Conservation (phyloP, 352 stramenopile species). For the Phytophthora colocasiae region DNA sequence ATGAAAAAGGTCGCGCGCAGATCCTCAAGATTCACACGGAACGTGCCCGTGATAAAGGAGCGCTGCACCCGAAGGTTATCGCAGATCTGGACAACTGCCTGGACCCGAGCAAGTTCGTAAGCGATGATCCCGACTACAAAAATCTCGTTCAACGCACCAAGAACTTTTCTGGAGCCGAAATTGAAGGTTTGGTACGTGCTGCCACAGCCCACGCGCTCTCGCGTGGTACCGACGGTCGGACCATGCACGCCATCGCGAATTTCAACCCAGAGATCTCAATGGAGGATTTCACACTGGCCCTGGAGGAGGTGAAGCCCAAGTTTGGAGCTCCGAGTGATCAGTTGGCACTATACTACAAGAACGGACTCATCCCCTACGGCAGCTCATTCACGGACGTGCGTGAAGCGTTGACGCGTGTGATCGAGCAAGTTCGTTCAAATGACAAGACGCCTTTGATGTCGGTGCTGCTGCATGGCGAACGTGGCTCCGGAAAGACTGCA, state of each 20-base stretch:
- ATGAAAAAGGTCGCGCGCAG: conserved; percentile 95
- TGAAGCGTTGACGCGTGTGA: conserved; percentile 91
- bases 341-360: conserved; percentile 94
- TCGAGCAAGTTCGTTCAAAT: conserved; percentile 95
- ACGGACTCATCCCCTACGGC: conserved; percentile 97
- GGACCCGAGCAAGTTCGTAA: conserved; percentile 67
- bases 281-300: conserved; percentile 95
- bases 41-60: conserved; percentile 77
- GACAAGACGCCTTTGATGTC: conserved; percentile 97
- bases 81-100: conserved; percentile 80
- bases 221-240: conserved; percentile 83
- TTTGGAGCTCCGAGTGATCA: conserved; percentile 97
- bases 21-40: conserved; percentile 99
- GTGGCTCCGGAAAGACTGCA: conserved; percentile 97
- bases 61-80: conserved; percentile 73
- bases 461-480: conserved; percentile 95
- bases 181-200: conserved; percentile 98
- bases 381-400: conserved; percentile 94
- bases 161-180: conserved; percentile 99
- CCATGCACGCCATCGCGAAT: conserved; percentile 81
- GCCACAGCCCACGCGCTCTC: conserved; percentile 89
- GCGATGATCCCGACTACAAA: conserved; percentile 76
- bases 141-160: conserved; percentile 97
- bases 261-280: conserved; percentile 85
- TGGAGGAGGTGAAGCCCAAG: conserved; percentile 97